Base-by-base conservation (phyloP, 345 rosid genomes). In the Sonneratia caseolaris region DNA sequence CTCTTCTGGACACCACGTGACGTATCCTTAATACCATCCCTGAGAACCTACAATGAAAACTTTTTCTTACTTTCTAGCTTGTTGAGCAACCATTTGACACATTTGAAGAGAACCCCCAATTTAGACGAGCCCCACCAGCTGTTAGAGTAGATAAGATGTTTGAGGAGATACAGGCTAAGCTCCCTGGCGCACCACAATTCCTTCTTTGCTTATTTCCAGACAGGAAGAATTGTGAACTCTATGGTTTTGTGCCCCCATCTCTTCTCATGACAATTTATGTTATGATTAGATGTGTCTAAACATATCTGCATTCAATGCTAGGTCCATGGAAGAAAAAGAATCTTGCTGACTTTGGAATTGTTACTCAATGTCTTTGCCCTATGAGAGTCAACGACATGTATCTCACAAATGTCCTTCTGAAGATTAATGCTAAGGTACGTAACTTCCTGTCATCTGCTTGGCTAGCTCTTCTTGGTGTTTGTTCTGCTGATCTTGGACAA, bases 61-160 rank as follows among this genome's bases (percentile, higher is more conserved):
- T 38, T 21, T 38, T 15, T 43, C 27, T 13, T 62, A 8, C 37
- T 61, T 2, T 72, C 42, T 43, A 76, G 97, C 55, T 18, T 27
- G 76, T 92, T 1, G 91, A 87, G 22, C 40, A 48, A 11, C 99
- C 99, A 13, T 82, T 77, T 64, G 70, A 74, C n/a, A 76, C 85
- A 21, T 71, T 88, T 78, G 84, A 82, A 57, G 99, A 94, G 82
- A 77, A 49, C 40, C 76, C 79, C 21, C 85, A 82, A 69, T 78
- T 68, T 62, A 83, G 87, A 72, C 82, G 82, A 62, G 84, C 86
- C 22, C 85, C 96, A 35, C 82, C 97, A 1, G 21, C 73, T 32
- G 78, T 83, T 71, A 83, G 99, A 68, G 97, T 95, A 53, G 97
- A 95, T 49, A 89, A 95, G 71, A 87, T 95, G 97, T 89, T 90